These are phyloP conservation scores for Fusarium floridanum DNA, from an alignment of 2,329 filamentous ascomycete species.

Conservation along the genomic window DNA sequence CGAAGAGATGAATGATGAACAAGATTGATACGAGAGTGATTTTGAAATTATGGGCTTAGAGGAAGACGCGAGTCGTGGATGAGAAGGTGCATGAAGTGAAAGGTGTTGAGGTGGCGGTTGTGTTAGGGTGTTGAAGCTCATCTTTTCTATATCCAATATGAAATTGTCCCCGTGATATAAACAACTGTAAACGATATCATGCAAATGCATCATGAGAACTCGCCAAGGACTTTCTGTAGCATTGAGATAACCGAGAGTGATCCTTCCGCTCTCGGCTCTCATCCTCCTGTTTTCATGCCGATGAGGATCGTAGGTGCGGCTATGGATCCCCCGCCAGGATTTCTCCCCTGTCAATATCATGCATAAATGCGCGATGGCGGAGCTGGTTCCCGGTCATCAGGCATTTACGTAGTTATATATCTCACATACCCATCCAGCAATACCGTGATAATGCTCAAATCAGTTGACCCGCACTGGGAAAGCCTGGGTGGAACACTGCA, in stretches of 20 bases:
- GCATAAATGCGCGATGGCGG: not conserved
- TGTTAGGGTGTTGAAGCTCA: not conserved
- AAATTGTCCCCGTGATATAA: not conserved
- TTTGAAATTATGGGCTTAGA: not conserved
- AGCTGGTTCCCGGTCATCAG: not conserved
- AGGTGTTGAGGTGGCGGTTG: not conserved
- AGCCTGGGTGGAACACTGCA: too few relatives aligned
- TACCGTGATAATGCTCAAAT: not conserved
- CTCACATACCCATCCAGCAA: not conserved
- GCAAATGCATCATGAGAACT: not conserved
- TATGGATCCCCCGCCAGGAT: not conserved
- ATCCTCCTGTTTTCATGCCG: not conserved
- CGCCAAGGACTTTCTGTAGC: not conserved
- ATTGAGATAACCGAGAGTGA: not conserved
- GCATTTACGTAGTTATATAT: not conserved
- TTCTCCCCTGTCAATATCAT: not conserved
- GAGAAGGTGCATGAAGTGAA: too few relatives aligned
- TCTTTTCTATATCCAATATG: not conserved
- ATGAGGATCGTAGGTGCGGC: not conserved
- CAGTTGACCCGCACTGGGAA: not conserved
- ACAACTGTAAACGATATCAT: not conserved
- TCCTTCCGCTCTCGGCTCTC: not conserved
- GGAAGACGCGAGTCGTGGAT: conserved; percentile 5
- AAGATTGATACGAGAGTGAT: not conserved
- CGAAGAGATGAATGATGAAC: not conserved